These are phyloP conservation scores for Lactifluus hygrophoroides DNA, from an alignment of 768 basidiomycete species.

Conservation along the genomic window DNA sequence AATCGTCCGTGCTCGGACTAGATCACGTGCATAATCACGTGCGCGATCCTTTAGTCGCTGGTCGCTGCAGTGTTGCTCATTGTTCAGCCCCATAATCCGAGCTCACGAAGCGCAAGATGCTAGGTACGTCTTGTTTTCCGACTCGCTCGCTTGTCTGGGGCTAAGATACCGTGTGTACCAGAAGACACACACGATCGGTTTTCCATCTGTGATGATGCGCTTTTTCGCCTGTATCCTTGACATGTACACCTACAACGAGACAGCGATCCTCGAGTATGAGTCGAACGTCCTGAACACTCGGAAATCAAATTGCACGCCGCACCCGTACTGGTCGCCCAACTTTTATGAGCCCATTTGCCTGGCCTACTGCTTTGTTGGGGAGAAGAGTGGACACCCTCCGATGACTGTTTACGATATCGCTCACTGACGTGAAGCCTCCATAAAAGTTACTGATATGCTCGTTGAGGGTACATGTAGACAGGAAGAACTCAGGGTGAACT, in stretches of 20 bases:
- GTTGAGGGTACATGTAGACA: conserved; percentile 95
- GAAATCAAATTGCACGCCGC: conserved; percentile 94
- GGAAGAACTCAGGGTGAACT: conserved; percentile 85
- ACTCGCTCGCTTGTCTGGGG: conserved; percentile 21
- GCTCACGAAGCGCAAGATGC: conserved; percentile 99
- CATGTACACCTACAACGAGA: conserved; percentile 98
- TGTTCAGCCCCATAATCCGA: conserved; percentile 94
- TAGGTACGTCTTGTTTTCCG: conserved; percentile 39
- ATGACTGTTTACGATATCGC: background rate
- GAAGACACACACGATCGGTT: conserved; percentile 95
- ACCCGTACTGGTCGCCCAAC: conserved; percentile 93
- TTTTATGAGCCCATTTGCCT: conserved; percentile 98
- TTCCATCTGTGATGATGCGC: conserved; percentile 99
- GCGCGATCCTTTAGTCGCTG: too few species aligned
- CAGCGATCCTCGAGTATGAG: conserved; percentile 97
- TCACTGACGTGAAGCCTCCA: conserved; percentile 1
- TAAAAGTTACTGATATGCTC: conserved; percentile 93
- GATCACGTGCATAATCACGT: too few species aligned
- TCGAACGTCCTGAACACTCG: conserved; percentile 98
- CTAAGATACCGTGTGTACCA: conserved; percentile 94
- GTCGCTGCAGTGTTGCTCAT: too few species aligned
- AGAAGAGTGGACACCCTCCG: conserved; percentile 63
- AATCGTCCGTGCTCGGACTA: too few species aligned
- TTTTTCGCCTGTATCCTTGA: conserved; percentile 98
- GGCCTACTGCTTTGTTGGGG: conserved; percentile 93